A percentile compares a stretch with the other conserved stretches of the same genome.
Evolutionary conservation across 257 asterid species (phyloP).

Genomic region (Solanum stenotomum): DNA sequence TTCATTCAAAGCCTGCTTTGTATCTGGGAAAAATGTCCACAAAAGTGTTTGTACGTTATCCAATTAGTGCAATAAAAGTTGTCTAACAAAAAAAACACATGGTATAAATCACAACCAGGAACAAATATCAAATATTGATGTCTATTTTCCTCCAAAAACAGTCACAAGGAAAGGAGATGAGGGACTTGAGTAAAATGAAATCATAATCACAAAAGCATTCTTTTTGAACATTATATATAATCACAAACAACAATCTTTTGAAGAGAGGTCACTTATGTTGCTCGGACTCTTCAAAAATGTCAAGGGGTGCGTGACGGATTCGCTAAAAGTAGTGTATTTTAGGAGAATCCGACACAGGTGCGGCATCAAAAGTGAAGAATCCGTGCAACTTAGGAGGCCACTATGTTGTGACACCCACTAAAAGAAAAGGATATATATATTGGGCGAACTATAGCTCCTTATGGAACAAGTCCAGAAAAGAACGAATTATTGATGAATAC

Average conservation of each 20-base stretch:
- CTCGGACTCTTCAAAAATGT: too few relatives aligned
- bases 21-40: slow-evolving; percentile 36
- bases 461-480: background rate
- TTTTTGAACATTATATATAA: background rate
- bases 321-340: too few relatives aligned
- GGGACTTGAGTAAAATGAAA: background rate
- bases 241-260: background rate
- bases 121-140: background rate
- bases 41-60: slow-evolving; percentile 3
- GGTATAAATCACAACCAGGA: background rate
- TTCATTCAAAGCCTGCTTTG: slow-evolving; percentile 47
- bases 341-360: too few relatives aligned
- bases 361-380: too few relatives aligned
- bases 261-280: background rate
- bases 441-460: background rate
- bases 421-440: background rate
- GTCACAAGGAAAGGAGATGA: background rate
- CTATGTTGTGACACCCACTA: background rate
- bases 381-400: background rate
- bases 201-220: background rate
- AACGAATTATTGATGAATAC: background rate
- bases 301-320: too few relatives aligned
- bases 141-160: background rate
- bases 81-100: background rate
- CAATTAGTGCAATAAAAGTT: background rate